Evolutionary conservation across 352 stramenopile genomes (phyloP), one percentile per base, ranked within the genome.

Genomic region (Saprolegnia parasitica): DNA sequence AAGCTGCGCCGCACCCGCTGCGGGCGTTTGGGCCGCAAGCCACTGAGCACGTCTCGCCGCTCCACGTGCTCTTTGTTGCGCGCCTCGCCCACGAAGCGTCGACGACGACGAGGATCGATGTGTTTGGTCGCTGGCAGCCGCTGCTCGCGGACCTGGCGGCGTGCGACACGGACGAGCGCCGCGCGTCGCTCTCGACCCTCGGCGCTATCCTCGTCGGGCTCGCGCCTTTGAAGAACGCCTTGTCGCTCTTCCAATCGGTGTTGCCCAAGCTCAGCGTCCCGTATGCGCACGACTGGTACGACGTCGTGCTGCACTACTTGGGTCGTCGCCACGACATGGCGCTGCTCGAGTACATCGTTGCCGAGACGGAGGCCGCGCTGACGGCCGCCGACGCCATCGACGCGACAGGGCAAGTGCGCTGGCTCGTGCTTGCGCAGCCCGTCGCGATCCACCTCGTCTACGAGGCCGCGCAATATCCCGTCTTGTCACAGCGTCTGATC

Each of bases 331-430:
- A 55, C n/a, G 24, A 29, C 5, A 5, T 29, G n/a, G 47, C 47
- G 24, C 24, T 55, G 47, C 47, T 39, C n/a, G 35, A 90, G 35
- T 60, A 26, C n/a, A n/a, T 60, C 9, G 52, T 60, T 3, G 9
- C 3, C 3, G 13, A 60, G 35, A 24, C 35, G 1, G 52, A 60
- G 35, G 9, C 52, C 3, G 24, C 52, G 13, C 13, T 24, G 11
- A 3, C 13, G 24, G 52, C 52, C 16, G 35, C 11, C 3, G 52
- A 11, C 39, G 45, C 46, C 5, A 42, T 39, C 8, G 63, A 70
- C 35, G 26, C 42, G 1, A 23, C 83, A 15, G 79, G 77, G 13
- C 85, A 90, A 81, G 81, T 84, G 49, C 90, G 90, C 67, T 93
- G 85, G 85, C 66, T 91, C 16, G 74, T 67, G 55, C 63, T 93